These are phyloP conservation scores for Exidia glandulosa DNA, from an alignment of 768 basidiomycete genomes.

Conservation along the genomic window DNA sequence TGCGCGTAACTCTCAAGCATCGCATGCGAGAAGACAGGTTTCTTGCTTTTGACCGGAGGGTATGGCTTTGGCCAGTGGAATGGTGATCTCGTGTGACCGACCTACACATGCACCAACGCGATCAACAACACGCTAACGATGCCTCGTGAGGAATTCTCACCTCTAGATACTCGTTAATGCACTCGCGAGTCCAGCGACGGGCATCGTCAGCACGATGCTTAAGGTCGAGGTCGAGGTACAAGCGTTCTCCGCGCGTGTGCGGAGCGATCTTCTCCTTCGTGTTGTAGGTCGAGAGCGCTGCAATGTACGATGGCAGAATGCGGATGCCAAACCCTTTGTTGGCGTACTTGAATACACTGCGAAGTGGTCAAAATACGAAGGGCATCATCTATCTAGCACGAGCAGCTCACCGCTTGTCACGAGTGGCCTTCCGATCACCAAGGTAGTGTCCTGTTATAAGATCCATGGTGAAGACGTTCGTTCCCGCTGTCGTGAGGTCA, in stretches of 20 bases:
- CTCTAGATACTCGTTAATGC: background rate
- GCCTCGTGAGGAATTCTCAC: too few relatives aligned
- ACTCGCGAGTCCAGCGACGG: background rate
- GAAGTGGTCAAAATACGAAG: background rate
- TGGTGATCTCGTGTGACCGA: background rate
- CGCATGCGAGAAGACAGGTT: constrained; percentile 1
- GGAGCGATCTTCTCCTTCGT: background rate
- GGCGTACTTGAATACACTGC: constrained; percentile 9
- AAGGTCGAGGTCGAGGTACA: background rate
- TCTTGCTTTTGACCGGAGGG: background rate
- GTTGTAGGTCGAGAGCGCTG: background rate
- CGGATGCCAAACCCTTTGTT: constrained; percentile 9
- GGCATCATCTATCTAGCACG: background rate
- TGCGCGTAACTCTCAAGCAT: constrained; percentile 1
- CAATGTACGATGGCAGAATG: constrained; percentile 7
- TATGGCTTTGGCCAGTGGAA: background rate
- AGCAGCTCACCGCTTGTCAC: constrained; percentile 5
- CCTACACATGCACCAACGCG: too few relatives aligned
- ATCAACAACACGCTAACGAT: too few relatives aligned
- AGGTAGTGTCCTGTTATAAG: constrained; percentile 8
- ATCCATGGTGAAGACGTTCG: constrained; percentile 8
- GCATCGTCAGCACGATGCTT: background rate
- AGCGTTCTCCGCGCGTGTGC: background rate
- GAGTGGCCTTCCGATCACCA: constrained; percentile 5
- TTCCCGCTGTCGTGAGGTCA: constrained; percentile 2